Percentiles rank a stretch among this genome's conserved stretches.
Evolutionary conservation across 139 green algal genomes (phyloP).

Genomic region (Tetraselmis chui): DNA sequence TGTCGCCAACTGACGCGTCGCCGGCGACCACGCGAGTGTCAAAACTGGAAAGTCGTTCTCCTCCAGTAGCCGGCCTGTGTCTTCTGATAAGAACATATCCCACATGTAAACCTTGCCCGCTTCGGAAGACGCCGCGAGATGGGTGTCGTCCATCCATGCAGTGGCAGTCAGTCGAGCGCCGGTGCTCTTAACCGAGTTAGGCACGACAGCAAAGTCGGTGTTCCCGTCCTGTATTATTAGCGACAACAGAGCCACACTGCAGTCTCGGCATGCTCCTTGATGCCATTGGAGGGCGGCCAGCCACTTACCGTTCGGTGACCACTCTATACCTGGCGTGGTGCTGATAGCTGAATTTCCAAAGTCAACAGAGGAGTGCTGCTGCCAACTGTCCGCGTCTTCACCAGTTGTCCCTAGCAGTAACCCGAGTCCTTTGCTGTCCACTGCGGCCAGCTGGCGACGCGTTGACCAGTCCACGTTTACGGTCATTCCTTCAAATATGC

Average conservation of each 20-base stretch:
- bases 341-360: not conserved
- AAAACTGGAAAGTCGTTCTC: not conserved
- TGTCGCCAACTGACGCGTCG: not conserved
- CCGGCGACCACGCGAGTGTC: not conserved
- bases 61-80: not conserved
- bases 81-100: not conserved
- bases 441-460: not conserved
- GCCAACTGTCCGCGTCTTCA: not conserved
- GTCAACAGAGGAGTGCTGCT: not conserved
- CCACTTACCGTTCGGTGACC: not conserved
- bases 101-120: not conserved
- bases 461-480: not conserved
- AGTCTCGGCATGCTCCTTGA: not conserved
- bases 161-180: not conserved
- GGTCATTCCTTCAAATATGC: not conserved
- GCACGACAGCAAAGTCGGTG: not conserved
- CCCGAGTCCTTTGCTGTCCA: not conserved
- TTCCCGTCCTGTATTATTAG: too few relatives aligned
- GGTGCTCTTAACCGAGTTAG: not conserved
- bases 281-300: not conserved
- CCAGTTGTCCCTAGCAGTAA: not conserved
- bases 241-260: not conserved
- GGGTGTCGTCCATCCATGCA: not conserved
- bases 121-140: not conserved
- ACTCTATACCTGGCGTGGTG: not conserved